Base-by-base conservation (phyloP, 805 yeast species). In the Candida odintsovae region DNA sequence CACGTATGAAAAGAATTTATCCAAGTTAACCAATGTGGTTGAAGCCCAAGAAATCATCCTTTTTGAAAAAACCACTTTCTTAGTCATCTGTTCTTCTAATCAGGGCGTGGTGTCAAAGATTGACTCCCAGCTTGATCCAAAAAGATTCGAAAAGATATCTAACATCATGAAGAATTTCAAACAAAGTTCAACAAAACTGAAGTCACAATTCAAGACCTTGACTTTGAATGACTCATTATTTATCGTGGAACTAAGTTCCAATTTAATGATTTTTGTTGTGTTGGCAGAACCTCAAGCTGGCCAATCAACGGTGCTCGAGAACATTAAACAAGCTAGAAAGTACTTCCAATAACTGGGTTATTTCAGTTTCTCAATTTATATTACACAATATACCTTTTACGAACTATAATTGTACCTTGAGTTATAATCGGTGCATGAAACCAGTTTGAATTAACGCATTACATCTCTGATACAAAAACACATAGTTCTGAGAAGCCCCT, bases 111-210 rank as follows among this genome's bases (percentile, higher is more conserved):
- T 49, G 12, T 45, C 46, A 9, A 46, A 48, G 38, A 47, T 45
- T 35, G 50, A 49, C n/a, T 36, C 43, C 12, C 42, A 43, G 13
- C 71, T 90, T 45, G 97, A 92, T 58, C 96, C 97, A 6, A 89
- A 92, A 57, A 72, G 98, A 57, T 92, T 90, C 60, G 98, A 92
- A 62, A 92, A 90, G 62, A 90, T 92, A 21, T 86, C 95, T 21
- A 90, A 89, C 63, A 90, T 92, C 49, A 88, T 92, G 73, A 92
- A 92, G 61, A 89, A 95, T 22, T 92, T 87, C 67, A 90, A 94
- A 60, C 97, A 92, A 66, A 86, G 95, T 54, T 89, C 94, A 39
- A 81, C 86, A 43, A 90, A 89, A 63, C 73, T 92, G 58, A 78
- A 96, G 59, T 79, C 96, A 5, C 90, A 88, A 56, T 88, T 92